Evolutionary conservation across 1,284 basidiomycete genomes (phyloP), one percentile per base, ranked within the genome.

Genomic region (Agroathelia rolfsii): DNA sequence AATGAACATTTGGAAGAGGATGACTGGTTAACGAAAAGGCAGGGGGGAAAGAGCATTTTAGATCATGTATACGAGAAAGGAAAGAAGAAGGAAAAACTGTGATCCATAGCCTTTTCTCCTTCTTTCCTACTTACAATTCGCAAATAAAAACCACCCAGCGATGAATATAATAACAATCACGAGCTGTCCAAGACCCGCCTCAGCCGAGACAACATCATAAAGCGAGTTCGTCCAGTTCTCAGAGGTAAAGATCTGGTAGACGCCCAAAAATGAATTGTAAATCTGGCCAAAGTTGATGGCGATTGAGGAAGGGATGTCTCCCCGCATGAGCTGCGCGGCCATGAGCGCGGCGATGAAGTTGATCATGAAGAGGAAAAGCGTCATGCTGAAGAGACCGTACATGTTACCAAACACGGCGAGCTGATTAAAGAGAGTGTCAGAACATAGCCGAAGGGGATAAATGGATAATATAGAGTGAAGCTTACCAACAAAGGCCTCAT

Each of bases 1-100:
- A 49, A 98, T 92, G 63, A 97, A 96, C 81, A 97, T 88, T 49
- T 96, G 92, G 36, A 95, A 56, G n/a, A 97, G 68, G 48, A 96
- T 90, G 62, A 93, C 89, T 90, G n/a, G n/a, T n/a, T n/a, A n/a
- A n/a, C n/a, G n/a, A n/a, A n/a, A n/a, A n/a, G n/a, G n/a, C n/a
- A n/a, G n/a, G n/a, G n/a, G n/a, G n/a, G n/a, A 41, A 1, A 24
- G 13, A 30, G 3, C 3, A 21, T n/a, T 20, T 33, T 43, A 38
- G 44, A 32, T 34, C 32, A 14, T 44, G 31, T 15, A 34, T n/a
- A 12, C 12, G 4, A 19, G 15, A 11, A 6, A 24, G 23, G 13
- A 26, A 14, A 26, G 9, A 28, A 21, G 27, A 39, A 37, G 28
- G 12, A 28, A 36, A 31, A 19, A 24, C 47, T 34, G n/a, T n/a